Evolutionary conservation across 192 early-diverging fungal genomes (phyloP).

Genomic region (Backusella westeae): DNA sequence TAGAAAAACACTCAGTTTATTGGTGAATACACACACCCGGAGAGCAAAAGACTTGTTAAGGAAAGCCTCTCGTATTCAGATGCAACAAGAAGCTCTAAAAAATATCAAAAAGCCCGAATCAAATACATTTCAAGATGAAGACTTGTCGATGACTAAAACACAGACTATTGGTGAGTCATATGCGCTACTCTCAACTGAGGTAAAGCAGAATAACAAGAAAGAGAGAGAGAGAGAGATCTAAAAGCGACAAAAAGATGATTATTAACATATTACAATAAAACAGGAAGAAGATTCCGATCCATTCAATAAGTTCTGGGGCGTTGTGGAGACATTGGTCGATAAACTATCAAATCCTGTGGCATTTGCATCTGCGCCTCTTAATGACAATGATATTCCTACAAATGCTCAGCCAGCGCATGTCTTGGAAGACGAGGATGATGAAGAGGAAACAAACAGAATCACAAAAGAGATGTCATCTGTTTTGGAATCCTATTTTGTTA

Average conservation of each 20-base stretch:
- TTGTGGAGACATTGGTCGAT: slow-evolving; percentile 69
- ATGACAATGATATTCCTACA: slow-evolving; percentile 37
- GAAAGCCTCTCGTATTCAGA: slow-evolving; percentile 3
- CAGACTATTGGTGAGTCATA: slow-evolving; percentile 31
- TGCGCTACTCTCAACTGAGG: slow-evolving; percentile 24
- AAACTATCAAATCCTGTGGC: slow-evolving; percentile 68
- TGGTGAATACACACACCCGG: slow-evolving; percentile 65
- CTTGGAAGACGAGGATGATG: slow-evolving; percentile 14
- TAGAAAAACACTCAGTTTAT: slow-evolving; percentile 60
- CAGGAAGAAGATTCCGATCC: slow-evolving; percentile 66
- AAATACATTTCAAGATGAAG: neutral
- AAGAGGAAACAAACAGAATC: slow-evolving; percentile 11
- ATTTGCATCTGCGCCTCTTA: slow-evolving; percentile 56
- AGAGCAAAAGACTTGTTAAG: slow-evolving; percentile 65
- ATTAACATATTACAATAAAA: slow-evolving; percentile 3
- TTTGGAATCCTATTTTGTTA: slow-evolving; percentile 54
- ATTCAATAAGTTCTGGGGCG: slow-evolving; percentile 82
- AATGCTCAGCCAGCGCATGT: neutral
- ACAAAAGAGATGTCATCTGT: slow-evolving; percentile 34
- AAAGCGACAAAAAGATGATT: neutral
- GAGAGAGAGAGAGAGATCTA: neutral
- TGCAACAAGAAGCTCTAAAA: neutral
- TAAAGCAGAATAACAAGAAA: neutral
- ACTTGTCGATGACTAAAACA: neutral
- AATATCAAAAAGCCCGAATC: neutral